Evolutionary conservation across 129 eudicot species (phyloP).

Genomic region (Daucus carota): DNA sequence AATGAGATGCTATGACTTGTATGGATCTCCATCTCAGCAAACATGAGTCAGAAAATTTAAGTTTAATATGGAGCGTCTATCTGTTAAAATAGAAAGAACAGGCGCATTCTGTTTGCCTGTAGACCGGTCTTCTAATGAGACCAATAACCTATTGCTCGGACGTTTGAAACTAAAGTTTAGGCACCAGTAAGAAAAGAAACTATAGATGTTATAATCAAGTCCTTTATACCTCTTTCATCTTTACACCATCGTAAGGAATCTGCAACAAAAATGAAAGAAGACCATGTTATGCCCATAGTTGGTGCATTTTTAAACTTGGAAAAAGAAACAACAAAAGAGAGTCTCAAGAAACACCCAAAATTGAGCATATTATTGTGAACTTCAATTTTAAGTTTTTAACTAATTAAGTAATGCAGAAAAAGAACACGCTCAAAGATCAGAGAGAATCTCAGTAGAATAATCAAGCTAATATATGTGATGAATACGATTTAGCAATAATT

Average conservation of each 20-base stretch:
- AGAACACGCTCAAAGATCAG: background rate
- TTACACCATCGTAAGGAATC: constrained; percentile 59
- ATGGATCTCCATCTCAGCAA: background rate
- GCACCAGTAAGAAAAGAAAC: background rate
- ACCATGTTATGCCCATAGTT: background rate
- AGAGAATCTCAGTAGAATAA: background rate
- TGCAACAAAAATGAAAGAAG: constrained; percentile 28
- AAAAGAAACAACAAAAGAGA: background rate
- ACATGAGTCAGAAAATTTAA: background rate
- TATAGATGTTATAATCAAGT: background rate
- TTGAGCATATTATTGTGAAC: background rate
- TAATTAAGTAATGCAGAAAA: background rate
- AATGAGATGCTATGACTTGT: background rate
- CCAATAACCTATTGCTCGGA: background rate
- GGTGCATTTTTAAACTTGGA: background rate
- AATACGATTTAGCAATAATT: background rate
- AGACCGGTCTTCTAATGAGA: background rate
- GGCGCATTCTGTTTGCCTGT: background rate
- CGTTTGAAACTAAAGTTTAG: background rate
- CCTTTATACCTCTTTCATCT: constrained; percentile 65
- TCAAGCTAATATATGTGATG: background rate
- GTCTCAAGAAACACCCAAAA: background rate
- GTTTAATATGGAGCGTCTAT: background rate
- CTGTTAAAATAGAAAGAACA: background rate
- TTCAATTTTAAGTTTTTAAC: background rate